Evolutionary conservation across 192 early-diverging fungal genomes (phyloP), one percentile per base, ranked within the genome.

Genomic region (Backusella tarrabulga): DNA sequence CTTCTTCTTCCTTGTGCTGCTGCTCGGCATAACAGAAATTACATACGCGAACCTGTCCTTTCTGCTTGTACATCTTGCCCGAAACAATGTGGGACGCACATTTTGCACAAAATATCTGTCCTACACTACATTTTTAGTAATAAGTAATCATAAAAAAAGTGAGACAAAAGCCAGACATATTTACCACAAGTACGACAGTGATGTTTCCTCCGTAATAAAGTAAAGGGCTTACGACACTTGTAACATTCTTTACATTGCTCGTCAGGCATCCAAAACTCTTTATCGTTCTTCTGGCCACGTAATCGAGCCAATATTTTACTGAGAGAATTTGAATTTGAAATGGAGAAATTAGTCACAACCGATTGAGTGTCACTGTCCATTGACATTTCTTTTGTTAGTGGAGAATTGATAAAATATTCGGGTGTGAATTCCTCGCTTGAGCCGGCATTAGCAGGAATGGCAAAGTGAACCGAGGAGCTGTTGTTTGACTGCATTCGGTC

Each of bases 211-310:
- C 93, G 84, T 46, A 92, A 89, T 0, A 91, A 82, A 21, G 88
- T 90, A 75, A 95, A 95, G 3, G 87, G 86, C 17, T 82, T 83
- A 73, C 92, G 90, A 83, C 94, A 95, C n/a, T 93, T 91, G 83
- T 90, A 95, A 79, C 94, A 95, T 79, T 93, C 92, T 77, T 92
- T 92, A 67, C 88, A 91, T 67, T 88, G 90, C 42, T 95, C 94
- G 74, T 95, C 94, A 12, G 88, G 86, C 93, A 95, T 95, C 94
- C 94, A 95, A 71, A 90, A 93, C 21, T 93, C 90, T 72, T 79
- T 85, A 70, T 85, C 88, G 36, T 82, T 81, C 17, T 87, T 84
- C 35, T 89, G 87, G 5, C 89, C 89, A 34, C 89, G 77, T 7
- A 90, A 66, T 15, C 88, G 79, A 15, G 85, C 81, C 19, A 90